Evolutionary conservation across 2,329 filamentous ascomycete species (phyloP), one percentile per base, ranked within the genome.

Genomic region (Aschersonia sp.): DNA sequence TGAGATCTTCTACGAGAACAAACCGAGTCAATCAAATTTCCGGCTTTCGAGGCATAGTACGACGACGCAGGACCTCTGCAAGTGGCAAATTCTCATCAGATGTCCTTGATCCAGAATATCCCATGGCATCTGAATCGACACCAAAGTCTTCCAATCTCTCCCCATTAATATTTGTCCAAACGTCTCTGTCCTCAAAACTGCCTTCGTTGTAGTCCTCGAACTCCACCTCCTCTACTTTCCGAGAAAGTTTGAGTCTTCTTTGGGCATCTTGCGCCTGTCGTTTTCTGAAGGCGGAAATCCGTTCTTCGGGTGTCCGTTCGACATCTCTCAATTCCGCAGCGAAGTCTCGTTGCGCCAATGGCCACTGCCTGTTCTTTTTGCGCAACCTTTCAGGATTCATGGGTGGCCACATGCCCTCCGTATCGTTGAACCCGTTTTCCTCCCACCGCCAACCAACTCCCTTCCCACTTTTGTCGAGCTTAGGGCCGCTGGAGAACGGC

Each of bases 381-480:
- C 73, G 68, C 51, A 74, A 60, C 62, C 78, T 81, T 31, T 81
- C 78, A 22, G 79, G 79, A 60, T 83, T 75, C 0, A 66, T 62
- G 1, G 80, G 80, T 30, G 80, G 80, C 80, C 80, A 84, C 59
- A 76, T 69, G 46, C 71, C 73, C 41, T 67, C 61, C 47, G 63
- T 63, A 53, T 79, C 75, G 63, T 92, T 87, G 61, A 89, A 85
- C 1, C 79, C 85, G 63, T 92, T 92, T 53, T 83, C 81, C 52
- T 81, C 76, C 67, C 81, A 89, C 5, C 65, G 60, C 79, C 83
- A 76, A 49, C 78, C 75, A 0, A 56, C 51, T 4, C 68, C 72
- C 29, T 47, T 54, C 9, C 64, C 63, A 43, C 65, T 51, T 46
- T 61, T 58, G 11, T 64, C 61, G 31, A 76, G 57, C 6, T 46